Conservation (phyloP, 75 land plant genomes). For the Picea sitchensis region DNA sequence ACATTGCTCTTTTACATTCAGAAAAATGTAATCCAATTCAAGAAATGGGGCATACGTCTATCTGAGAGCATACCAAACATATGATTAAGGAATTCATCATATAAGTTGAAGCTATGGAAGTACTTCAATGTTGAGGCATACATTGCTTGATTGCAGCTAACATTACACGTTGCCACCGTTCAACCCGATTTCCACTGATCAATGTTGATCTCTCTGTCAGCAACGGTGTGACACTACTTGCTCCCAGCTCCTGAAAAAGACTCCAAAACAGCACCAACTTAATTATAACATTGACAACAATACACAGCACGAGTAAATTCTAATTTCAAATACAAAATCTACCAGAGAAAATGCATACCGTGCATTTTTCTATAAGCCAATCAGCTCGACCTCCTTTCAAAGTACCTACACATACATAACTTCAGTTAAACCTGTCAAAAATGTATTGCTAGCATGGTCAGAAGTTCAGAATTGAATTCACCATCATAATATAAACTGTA, state of each 20-base stretch:
- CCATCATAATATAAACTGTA: background rate
- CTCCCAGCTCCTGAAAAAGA: conserved; percentile 71
- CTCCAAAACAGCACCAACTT: background rate
- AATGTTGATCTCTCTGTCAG: conserved; percentile 70
- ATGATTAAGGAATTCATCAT: background rate
- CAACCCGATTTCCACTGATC: conserved; percentile 52
- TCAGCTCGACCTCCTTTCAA: conserved; percentile 96
- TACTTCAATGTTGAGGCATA: conserved; percentile 12
- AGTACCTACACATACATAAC: conserved; percentile 38
- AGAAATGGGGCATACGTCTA: too few relatives aligned
- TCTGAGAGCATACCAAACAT: too few relatives aligned
- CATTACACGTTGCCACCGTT: conserved; percentile 71
- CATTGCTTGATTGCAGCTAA: conserved; percentile 92
- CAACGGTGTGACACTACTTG: conserved; percentile 76
- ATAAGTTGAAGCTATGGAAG: background rate
- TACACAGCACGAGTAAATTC: background rate
- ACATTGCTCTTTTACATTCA: too few relatives aligned
- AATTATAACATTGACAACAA: background rate
- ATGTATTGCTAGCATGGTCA: background rate
- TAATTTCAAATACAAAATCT: background rate
- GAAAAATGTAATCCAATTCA: too few relatives aligned
- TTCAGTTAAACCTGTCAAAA: background rate
- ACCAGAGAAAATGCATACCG: conserved; percentile 45
- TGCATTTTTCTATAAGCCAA: conserved; percentile 97
- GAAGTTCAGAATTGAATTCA: background rate